Conservation (phyloP, 2,329 filamentous ascomycete genomes). For the Phialophora expanda region DNA sequence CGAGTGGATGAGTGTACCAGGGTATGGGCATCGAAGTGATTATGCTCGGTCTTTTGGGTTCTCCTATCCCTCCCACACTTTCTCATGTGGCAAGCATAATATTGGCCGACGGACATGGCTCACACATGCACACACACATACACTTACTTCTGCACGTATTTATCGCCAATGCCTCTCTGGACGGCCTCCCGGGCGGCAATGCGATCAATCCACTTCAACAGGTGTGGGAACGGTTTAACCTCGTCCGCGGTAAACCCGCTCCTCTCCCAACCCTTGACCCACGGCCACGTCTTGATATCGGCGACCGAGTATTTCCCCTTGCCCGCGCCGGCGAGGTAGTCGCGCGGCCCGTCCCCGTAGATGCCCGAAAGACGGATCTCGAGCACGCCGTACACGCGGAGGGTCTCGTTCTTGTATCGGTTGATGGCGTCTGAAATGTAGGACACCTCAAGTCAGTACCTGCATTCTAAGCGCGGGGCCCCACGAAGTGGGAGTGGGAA, state of each 20-base stretch:
- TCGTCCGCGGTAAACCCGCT: constrained; percentile 55
- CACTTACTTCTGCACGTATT: constrained; percentile 43
- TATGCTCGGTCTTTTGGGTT: too few relatives aligned
- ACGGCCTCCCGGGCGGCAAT: constrained; percentile 57
- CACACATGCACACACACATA: background rate
- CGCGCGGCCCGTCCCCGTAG: constrained; percentile 55
- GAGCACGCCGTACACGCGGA: constrained; percentile 61
- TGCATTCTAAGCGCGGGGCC: background rate
- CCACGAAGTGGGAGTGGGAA: too few relatives aligned
- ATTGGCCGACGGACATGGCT: background rate
- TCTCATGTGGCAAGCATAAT: background rate
- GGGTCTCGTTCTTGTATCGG: constrained; percentile 58
- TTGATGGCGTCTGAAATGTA: constrained; percentile 51
- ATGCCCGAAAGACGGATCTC: constrained; percentile 60
- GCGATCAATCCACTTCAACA: constrained; percentile 60
- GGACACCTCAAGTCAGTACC: background rate
- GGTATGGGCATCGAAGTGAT: background rate
- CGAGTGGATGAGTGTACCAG: too few relatives aligned
- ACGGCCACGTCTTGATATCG: constrained; percentile 60
- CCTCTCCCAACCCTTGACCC: constrained; percentile 55
- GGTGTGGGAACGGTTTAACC: constrained; percentile 56
- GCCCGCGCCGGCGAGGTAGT: constrained; percentile 60
- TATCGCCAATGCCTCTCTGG: constrained; percentile 52
- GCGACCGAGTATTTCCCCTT: constrained; percentile 62
- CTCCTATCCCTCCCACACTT: background rate